These are phyloP conservation scores for Primulina tabacum DNA, from an alignment of 257 asterid genomes.

Conservation along the genomic window DNA sequence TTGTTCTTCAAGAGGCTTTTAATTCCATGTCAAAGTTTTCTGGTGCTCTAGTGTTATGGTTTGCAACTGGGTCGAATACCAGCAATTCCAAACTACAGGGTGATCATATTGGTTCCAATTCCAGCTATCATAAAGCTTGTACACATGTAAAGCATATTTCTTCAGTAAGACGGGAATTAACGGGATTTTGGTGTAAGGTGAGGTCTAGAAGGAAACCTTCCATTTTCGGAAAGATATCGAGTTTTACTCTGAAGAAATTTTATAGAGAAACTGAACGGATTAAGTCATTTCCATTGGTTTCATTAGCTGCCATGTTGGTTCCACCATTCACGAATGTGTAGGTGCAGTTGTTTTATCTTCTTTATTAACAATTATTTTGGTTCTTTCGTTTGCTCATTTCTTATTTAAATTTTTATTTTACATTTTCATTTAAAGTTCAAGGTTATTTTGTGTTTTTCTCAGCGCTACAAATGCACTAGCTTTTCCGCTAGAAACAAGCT, in stretches of 20 bases:
- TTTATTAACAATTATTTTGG: neutral
- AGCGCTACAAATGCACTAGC: conserved; percentile 61
- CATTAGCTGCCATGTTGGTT: conserved; percentile 70
- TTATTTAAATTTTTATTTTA: neutral
- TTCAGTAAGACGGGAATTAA: conserved; percentile 40
- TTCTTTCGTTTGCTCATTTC: neutral
- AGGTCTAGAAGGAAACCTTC: conserved; percentile 34
- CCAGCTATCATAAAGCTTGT: conserved; percentile 28
- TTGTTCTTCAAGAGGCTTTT: conserved; percentile 70
- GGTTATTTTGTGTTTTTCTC: conserved; percentile 23
- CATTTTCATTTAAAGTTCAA: conserved; percentile 16
- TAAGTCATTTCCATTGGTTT: conserved; percentile 56
- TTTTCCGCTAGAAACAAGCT: conserved; percentile 44
- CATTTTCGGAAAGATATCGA: conserved; percentile 49
- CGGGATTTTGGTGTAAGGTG: conserved; percentile 43
- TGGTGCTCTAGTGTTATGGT: conserved; percentile 65
- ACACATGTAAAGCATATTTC: conserved; percentile 42
- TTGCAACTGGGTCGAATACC: conserved; percentile 58
- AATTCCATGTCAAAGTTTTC: conserved; percentile 64
- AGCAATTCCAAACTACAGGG: conserved; percentile 35
- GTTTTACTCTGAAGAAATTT: conserved; percentile 54
- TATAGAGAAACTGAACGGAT: conserved; percentile 56
- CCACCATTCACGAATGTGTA: conserved; percentile 76
- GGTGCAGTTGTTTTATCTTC: conserved; percentile 27
- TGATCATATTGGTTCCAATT: conserved; percentile 32